A percentile compares a stretch with the other conserved stretches of the same genome.
These are phyloP conservation scores for Xylaria sp. DNA, from an alignment of 495 filamentous ascomycete species.

Conservation along the genomic window DNA sequence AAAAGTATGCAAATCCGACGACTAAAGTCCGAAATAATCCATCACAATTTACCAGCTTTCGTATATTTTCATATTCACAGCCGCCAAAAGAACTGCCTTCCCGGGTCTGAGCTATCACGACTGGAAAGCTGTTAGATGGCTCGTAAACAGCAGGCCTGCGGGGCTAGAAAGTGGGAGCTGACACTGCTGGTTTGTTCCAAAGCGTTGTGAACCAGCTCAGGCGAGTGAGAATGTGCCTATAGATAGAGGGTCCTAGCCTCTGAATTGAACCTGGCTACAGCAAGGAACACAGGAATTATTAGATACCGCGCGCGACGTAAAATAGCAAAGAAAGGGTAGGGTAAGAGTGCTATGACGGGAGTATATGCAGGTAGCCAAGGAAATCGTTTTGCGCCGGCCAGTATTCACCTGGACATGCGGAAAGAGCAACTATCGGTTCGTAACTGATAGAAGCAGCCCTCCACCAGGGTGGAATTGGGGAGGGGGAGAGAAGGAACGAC, in stretches of 20 bases:
- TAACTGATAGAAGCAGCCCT: slow-evolving; percentile 28
- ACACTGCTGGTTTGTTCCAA: slow-evolving; percentile 8
- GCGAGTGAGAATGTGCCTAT: slow-evolving; percentile 6
- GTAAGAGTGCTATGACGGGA: background rate
- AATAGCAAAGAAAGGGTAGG: slow-evolving; percentile 14
- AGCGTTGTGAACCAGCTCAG: slow-evolving; percentile 1
- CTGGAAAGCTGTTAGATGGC: slow-evolving; percentile 16
- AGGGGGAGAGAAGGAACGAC: slow-evolving; percentile 42
- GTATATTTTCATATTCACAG: slow-evolving; percentile 16
- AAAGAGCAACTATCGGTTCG: slow-evolving; percentile 22
- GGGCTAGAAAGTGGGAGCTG: slow-evolving; percentile 3
- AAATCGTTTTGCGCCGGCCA: slow-evolving; percentile 17
- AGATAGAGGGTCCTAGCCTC: background rate
- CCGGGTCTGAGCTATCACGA: slow-evolving; percentile 8
- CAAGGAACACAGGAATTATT: background rate
- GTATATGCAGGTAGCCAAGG: background rate
- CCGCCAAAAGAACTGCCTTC: slow-evolving; percentile 11
- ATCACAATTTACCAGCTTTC: slow-evolving; percentile 25
- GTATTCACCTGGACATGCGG: slow-evolving; percentile 17
- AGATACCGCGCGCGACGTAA: slow-evolving; percentile 13
- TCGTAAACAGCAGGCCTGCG: background rate
- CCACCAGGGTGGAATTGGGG: slow-evolving; percentile 25
- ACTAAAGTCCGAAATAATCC: slow-evolving; percentile 29
- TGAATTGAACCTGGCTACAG: background rate
- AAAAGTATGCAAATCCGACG: slow-evolving; percentile 23